These are phyloP conservation scores for Penicillium paxilli DNA, from an alignment of 495 filamentous ascomycete species.

Conservation along the genomic window DNA sequence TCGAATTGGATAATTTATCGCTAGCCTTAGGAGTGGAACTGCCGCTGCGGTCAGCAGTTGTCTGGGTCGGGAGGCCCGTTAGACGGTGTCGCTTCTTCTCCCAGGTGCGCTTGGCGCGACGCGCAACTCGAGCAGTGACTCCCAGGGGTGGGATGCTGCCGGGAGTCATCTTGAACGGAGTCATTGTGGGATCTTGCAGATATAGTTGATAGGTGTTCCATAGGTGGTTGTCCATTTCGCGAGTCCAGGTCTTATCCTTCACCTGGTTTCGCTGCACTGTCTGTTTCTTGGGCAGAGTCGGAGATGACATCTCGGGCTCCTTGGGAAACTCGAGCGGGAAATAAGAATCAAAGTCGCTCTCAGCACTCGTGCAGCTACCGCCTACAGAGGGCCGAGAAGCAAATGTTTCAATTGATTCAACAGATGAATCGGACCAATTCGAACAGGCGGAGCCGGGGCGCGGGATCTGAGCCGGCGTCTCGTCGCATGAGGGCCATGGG, in stretches of 20 bases:
- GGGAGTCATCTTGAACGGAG: slow-evolving; percentile 88
- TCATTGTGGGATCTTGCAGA: slow-evolving; percentile 87
- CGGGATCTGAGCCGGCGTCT: slow-evolving; percentile 39
- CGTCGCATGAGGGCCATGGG: slow-evolving; percentile 34
- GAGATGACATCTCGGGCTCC: slow-evolving; percentile 34
- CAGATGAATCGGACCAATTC: slow-evolving; percentile 66
- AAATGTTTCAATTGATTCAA: slow-evolving; percentile 65
- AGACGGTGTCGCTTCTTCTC: slow-evolving; percentile 33
- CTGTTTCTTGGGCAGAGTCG: slow-evolving; percentile 30
- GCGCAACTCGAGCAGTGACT: slow-evolving; percentile 83
- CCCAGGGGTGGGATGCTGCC: slow-evolving; percentile 85
- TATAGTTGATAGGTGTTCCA: slow-evolving; percentile 91
- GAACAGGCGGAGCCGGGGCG: slow-evolving; percentile 63
- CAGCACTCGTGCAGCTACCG: slow-evolving; percentile 68
- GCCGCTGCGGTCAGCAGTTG: slow-evolving; percentile 48
- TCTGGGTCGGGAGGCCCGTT: slow-evolving; percentile 1
- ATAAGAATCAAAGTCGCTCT: slow-evolving; percentile 63
- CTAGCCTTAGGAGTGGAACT: slow-evolving; percentile 61
- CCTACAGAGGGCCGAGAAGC: slow-evolving; percentile 64
- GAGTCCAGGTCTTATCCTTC: slow-evolving; percentile 63
- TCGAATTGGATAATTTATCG: slow-evolving; percentile 15
- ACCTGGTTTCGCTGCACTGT: slow-evolving; percentile 3
- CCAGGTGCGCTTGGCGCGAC: slow-evolving; percentile 85
- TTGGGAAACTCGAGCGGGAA: slow-evolving; percentile 44
- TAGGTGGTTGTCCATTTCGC: slow-evolving; percentile 87